These are phyloP conservation scores for Podila epigama DNA, from an alignment of 192 early-diverging fungal genomes.

Conservation along the genomic window DNA sequence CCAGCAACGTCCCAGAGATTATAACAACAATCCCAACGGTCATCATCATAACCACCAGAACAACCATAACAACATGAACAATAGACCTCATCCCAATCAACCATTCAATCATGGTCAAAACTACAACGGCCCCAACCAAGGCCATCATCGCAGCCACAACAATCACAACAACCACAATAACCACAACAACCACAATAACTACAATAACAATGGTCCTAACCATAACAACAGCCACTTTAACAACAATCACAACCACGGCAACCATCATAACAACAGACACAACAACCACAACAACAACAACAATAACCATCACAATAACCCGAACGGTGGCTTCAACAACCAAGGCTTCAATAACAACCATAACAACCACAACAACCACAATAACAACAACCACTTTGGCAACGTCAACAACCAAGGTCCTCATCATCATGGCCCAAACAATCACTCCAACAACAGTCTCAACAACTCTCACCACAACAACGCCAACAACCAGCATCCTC, in stretches of 20 bases:
- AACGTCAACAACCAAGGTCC: conserved; percentile 11
- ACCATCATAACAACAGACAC: conserved; percentile 9
- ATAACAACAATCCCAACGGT: conserved; percentile 10
- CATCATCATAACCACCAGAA: neutral
- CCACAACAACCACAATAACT: neutral
- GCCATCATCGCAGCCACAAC: neutral
- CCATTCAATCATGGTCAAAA: neutral
- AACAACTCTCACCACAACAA: conserved; percentile 18
- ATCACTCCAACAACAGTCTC: conserved; percentile 12
- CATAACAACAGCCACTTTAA: conserved; percentile 3
- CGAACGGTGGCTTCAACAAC: neutral
- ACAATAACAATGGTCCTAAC: neutral
- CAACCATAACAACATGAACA: conserved; percentile 5
- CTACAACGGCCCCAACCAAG: neutral
- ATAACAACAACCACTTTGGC: neutral
- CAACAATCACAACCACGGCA: conserved; percentile 4
- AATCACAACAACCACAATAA: neutral
- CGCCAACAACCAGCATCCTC: neutral
- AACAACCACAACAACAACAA: conserved; percentile 2
- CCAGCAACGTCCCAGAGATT: conserved; percentile 36
- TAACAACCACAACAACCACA: neutral
- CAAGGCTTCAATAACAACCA: neutral
- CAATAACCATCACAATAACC: conserved; percentile 16
- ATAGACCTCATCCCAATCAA: neutral
- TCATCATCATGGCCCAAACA: conserved; percentile 4